Percentiles rank a stretch among this genome's conserved stretches.
phyloP scores from a whole-genome alignment of 202 grass and related monocot species.

The Carex arenaria region DNA sequence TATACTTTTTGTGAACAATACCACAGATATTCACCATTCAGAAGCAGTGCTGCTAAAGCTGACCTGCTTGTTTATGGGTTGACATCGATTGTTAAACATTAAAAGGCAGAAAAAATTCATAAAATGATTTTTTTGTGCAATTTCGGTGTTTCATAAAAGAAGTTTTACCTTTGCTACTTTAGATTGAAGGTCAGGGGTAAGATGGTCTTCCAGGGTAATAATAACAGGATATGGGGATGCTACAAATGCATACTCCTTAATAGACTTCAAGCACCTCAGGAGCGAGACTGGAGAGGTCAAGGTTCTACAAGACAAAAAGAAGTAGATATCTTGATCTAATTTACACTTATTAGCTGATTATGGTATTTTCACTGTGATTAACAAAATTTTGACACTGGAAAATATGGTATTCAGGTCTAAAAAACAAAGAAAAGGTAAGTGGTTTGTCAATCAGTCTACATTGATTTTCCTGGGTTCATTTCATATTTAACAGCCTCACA shows the following conservation, averaged over 20 bases:
- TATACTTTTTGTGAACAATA: neutral
- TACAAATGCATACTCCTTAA: conserved; percentile 91
- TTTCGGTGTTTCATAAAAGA: neutral
- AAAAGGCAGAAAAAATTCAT: neutral
- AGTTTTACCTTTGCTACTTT: conserved; percentile 83
- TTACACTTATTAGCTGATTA: neutral
- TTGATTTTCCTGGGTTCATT: neutral
- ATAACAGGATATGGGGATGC: conserved; percentile 97
- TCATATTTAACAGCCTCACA: neutral
- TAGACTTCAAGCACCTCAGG: conserved; percentile 82
- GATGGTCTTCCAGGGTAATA: conserved; percentile 97
- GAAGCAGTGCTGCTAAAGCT: neutral
- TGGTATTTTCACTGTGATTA: neutral
- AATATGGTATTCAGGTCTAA: neutral
- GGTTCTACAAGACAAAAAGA: conserved; percentile 53
- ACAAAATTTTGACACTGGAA: neutral
- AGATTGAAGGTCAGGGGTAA: conserved; percentile 80
- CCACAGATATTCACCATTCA: neutral
- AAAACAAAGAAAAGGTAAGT: neutral
- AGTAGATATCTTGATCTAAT: conserved; percentile 17
- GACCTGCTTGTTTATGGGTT: neutral
- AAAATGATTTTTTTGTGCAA: neutral
- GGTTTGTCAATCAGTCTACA: neutral
- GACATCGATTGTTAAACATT: neutral
- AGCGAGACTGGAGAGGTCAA: conserved; percentile 87